A percentile compares a stretch with the other conserved stretches of the same genome.
Evolutionary conservation across 345 rosid genomes (phyloP).

Genomic region (Brassica napus): DNA sequence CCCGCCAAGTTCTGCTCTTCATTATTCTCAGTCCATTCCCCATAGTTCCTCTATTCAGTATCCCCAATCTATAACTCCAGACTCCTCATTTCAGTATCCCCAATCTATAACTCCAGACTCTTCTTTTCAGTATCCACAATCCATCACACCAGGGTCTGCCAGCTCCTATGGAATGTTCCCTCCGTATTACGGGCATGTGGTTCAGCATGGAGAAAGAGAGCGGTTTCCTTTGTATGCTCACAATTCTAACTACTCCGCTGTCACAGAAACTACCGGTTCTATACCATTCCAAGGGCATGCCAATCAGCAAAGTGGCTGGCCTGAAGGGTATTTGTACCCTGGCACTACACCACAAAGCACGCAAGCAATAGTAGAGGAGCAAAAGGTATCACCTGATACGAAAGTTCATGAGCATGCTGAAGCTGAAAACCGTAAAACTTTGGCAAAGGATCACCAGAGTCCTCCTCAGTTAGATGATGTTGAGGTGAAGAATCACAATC

Average conservation of each 20-base stretch:
- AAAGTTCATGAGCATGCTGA: conserved; percentile 41
- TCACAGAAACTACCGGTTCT: conserved; percentile 44
- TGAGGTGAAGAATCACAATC: conserved; percentile 44
- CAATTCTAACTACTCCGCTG: conserved; percentile 43
- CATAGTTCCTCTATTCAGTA: conserved; percentile 30
- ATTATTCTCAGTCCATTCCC: conserved; percentile 36
- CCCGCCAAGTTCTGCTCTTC: conserved; percentile 34
- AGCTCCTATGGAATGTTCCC: conserved; percentile 50
- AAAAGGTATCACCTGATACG: conserved; percentile 42
- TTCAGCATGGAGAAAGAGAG: conserved; percentile 46
- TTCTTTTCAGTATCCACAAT: conserved; percentile 48
- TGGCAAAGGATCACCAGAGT: conserved; percentile 38
- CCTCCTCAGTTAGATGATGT: conserved; percentile 42
- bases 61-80: conserved; percentile 27
- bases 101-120: conserved; percentile 30
- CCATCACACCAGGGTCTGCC: conserved; percentile 34
- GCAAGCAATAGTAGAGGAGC: conserved; percentile 42
- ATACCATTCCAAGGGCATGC: conserved; percentile 44
- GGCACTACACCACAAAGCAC: conserved; percentile 47
- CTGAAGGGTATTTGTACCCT: conserved; percentile 43
- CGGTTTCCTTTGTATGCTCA: conserved; percentile 47
- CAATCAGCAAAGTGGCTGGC: conserved; percentile 46
- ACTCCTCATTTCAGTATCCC: conserved; percentile 47
- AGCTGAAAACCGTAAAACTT: conserved; percentile 36
- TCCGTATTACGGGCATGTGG: conserved; percentile 48